Evolutionary conservation across 1,284 basidiomycete species (phyloP).

Genomic region (Stygiomarasmius scandens): DNA sequence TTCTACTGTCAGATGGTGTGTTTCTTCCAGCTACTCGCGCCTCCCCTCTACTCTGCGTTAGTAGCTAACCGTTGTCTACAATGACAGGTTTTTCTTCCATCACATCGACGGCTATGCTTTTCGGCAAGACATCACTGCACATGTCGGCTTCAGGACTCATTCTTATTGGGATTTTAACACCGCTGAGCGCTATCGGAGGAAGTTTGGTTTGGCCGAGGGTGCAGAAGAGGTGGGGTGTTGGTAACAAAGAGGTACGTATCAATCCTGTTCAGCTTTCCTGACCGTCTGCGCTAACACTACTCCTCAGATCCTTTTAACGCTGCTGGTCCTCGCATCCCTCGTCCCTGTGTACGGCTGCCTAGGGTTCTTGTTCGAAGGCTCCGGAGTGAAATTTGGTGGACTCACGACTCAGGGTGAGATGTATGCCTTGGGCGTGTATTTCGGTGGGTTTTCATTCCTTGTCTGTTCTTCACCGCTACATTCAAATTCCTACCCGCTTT

Average conservation of each 20-base stretch:
- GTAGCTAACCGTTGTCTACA: too few relatives aligned
- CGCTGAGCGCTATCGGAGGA: conserved; percentile 72
- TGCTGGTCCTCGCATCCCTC: conserved; percentile 67
- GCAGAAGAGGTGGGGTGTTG: conserved; percentile 50
- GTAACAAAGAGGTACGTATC: background rate
- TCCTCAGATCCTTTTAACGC: conserved; percentile 56
- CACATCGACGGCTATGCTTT: conserved; percentile 81
- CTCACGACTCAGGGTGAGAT: conserved; percentile 82
- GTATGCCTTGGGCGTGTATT: conserved; percentile 81
- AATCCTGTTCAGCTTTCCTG: background rate
- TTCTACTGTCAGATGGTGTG: conserved; percentile 86
- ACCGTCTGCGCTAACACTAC: background rate
- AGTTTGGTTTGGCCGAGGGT: conserved; percentile 72
- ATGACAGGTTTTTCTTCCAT: conserved; percentile 76
- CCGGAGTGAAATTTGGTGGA: conserved; percentile 58
- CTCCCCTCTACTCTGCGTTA: too few relatives aligned
- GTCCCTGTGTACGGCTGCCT: conserved; percentile 86
- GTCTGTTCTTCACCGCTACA: background rate
- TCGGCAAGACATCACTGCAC: conserved; percentile 78
- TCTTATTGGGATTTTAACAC: conserved; percentile 71
- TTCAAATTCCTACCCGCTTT: too few relatives aligned
- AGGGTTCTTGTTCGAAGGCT: conserved; percentile 67
- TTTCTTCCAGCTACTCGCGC: conserved; percentile 2
- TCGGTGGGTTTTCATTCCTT: conserved; percentile 49
- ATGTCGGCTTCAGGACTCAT: conserved; percentile 75